phyloP scores from a whole-genome alignment of 495 filamentous ascomycete species.

The Trichocladium uniseriatum region DNA sequence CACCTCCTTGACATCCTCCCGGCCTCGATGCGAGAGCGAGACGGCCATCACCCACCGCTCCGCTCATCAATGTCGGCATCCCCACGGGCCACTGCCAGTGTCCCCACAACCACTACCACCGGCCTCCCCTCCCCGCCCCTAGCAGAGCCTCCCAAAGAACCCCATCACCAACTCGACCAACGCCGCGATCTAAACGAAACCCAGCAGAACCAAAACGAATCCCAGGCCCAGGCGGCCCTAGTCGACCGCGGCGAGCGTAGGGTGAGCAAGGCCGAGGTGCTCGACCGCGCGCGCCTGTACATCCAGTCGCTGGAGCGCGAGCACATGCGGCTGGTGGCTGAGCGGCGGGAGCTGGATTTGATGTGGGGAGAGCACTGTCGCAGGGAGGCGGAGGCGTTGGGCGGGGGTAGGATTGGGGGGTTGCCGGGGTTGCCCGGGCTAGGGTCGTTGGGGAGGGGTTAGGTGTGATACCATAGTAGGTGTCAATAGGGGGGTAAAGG shows the following conservation, averaged over 20 bases:
- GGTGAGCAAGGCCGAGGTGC: conserved; percentile 27
- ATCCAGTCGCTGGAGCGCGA: conserved; percentile 18
- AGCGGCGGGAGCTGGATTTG: conserved; percentile 9
- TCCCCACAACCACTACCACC: background rate
- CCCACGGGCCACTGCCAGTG: background rate
- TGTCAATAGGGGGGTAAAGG: too few relatives aligned
- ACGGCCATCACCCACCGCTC: background rate
- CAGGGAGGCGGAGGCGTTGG: too few relatives aligned
- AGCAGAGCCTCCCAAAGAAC: background rate
- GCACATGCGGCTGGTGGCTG: conserved; percentile 7
- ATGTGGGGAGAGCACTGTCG: too few relatives aligned
- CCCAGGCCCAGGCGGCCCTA: background rate
- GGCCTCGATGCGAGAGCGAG: background rate
- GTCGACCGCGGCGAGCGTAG: background rate
- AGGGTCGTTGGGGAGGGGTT: too few relatives aligned
- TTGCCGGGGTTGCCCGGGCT: too few relatives aligned
- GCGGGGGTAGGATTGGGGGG: too few relatives aligned
- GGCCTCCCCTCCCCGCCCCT: background rate
- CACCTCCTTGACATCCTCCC: conserved; percentile 14
- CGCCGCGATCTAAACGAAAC: too few relatives aligned
- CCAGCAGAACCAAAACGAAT: background rate
- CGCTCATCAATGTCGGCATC: background rate
- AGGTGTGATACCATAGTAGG: too few relatives aligned
- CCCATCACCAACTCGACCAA: too few relatives aligned
- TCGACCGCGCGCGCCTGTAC: conserved; percentile 20